phyloP scores from a whole-genome alignment of 345 rosid species.

The Citrus unshiu region DNA sequence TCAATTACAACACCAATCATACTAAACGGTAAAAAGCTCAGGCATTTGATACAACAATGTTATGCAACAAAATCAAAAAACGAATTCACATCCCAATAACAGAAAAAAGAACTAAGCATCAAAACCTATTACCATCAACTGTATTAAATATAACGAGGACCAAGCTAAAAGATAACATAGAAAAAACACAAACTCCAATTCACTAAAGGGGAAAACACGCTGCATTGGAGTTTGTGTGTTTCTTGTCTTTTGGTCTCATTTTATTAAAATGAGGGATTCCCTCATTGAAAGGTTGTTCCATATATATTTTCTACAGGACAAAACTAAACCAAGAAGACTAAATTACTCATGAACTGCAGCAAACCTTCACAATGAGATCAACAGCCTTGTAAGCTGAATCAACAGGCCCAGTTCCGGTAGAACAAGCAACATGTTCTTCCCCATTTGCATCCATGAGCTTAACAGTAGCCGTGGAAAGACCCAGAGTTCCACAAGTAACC shows the following conservation, averaged over 20 bases:
- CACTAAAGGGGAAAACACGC: too few relatives aligned
- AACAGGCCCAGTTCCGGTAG: conserved; percentile 91
- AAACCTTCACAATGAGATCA: conserved; percentile 81
- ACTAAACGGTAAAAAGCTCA: neutral
- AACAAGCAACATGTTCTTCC: conserved; percentile 65
- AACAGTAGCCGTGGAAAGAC: conserved; percentile 89
- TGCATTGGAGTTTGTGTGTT: too few relatives aligned
- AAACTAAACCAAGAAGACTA: neutral
- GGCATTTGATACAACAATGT: neutral
- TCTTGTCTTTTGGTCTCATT: too few relatives aligned
- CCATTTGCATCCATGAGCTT: conserved; percentile 73
- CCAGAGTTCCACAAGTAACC: conserved; percentile 94
- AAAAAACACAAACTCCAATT: too few relatives aligned
- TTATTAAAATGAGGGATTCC: too few relatives aligned
- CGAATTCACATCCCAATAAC: neutral
- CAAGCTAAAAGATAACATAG: too few relatives aligned
- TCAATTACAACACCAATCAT: neutral
- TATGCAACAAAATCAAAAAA: neutral
- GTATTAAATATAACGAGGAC: neutral
- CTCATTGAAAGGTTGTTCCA: too few relatives aligned
- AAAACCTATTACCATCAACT: neutral
- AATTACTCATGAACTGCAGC: neutral
- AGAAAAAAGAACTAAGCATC: neutral
- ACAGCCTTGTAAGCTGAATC: conserved; percentile 98
- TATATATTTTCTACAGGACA: neutral